Evolutionary conservation across 768 basidiomycete genomes (phyloP), one percentile per base, ranked within the genome.

Genomic region (Harrya chromipes): DNA sequence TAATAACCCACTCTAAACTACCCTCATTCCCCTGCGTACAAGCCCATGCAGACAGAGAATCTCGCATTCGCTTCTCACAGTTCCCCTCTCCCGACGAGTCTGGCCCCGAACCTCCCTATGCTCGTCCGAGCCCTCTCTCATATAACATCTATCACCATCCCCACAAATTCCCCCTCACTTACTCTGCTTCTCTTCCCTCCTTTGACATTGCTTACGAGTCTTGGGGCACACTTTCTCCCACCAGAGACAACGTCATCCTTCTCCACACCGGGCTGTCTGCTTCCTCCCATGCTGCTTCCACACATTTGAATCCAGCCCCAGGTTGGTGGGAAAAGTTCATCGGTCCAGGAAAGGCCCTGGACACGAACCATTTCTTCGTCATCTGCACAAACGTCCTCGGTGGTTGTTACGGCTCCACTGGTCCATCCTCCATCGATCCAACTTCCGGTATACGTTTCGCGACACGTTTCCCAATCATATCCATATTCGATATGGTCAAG

Each of bases 251-350:
- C 63, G 95, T 80, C 42, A 94, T 99, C 42, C 83, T 99, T 12
- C 79, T 99, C 11, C 94, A 97, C 62, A 99, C 97, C 0, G 97
- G 97, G 16, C 80, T 99, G 4, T 94, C 91, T 11, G 97, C 94
- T 0, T 94, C 92, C 1, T 97, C 94, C 0, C 97, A 99, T 71
- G 92, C 94, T 0, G 90, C 92, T 3, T 84, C 89, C 19, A 93
- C 93, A 0, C 62, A 74, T 4, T 66, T 73, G 4, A 99, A 95
- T 58, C 78, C 86, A 2, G 69, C 87, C 0, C 83, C 87, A 9
- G 95, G 97, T 4, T 99, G 97, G 97, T 99, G 97, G 97, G 90
- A 98, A 70, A 87, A 88, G 61, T 99, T 98, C 71, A 94, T 99
- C 56, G 97, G 97, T 0, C 93, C 95, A 4, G 91, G 91, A 43